These are phyloP conservation scores for Platanus orientalis DNA, from an alignment of 164 flowering plant genomes.

Conservation along the genomic window DNA sequence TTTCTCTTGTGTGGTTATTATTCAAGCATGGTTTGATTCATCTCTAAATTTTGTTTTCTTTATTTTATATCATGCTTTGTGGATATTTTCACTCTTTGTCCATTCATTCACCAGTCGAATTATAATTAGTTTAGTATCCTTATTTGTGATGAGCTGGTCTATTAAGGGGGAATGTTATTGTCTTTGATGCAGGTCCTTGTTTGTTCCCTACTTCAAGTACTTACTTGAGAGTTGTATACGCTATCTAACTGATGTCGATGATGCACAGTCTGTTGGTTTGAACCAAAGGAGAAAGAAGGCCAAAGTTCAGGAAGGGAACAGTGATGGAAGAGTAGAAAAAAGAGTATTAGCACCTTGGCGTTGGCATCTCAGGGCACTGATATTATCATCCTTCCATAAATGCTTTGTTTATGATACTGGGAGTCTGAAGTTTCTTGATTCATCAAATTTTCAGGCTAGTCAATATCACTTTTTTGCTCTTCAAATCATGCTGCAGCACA, in stretches of 20 bases:
- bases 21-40: too few species aligned
- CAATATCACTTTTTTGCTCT: neutral
- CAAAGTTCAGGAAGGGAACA: conserved; percentile 34
- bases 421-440: conserved; percentile 67
- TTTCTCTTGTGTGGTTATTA: too few species aligned
- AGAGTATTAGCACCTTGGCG: conserved; percentile 27
- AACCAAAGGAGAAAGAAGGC: conserved; percentile 71
- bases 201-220: conserved; percentile 93
- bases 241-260: conserved; percentile 45
- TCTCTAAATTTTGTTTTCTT: too few species aligned
- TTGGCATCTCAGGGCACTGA: conserved; percentile 80
- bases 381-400: conserved; percentile 72
- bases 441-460: conserved; percentile 68
- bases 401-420: conserved; percentile 87
- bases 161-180: neutral
- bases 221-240: conserved; percentile 53
- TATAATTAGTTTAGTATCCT: neutral
- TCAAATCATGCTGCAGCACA: neutral
- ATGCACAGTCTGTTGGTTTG: conserved; percentile 17
- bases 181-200: conserved; percentile 58
- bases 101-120: too few species aligned
- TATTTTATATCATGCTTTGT: neutral
- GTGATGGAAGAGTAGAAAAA: conserved; percentile 16
- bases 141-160: neutral
- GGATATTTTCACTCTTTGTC: neutral